Percentiles rank a stretch among this genome's conserved stretches.
phyloP scores from a whole-genome alignment of 2,329 filamentous ascomycete genomes.

The Verticillium dahliae region DNA sequence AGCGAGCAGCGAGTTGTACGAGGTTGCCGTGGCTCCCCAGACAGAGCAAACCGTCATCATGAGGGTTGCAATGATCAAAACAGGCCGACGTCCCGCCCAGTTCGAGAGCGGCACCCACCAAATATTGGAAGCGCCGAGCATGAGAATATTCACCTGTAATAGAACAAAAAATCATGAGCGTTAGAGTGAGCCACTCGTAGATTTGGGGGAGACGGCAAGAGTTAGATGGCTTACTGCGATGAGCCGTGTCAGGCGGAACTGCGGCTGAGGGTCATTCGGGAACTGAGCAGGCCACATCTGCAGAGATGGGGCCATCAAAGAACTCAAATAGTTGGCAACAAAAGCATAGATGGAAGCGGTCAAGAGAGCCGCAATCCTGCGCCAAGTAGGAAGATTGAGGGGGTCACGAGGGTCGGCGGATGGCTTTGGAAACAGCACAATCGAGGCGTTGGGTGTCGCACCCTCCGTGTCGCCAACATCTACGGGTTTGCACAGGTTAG shows the following conservation, averaged over 20 bases:
- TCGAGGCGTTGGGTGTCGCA: conserved; percentile 1
- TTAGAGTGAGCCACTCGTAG: too few species aligned
- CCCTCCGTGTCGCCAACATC: background rate
- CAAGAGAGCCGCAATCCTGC: conserved; percentile 20
- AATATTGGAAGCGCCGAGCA: conserved; percentile 26
- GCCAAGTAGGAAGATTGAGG: conserved; percentile 25
- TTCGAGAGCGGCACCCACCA: conserved; percentile 30
- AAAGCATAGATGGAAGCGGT: conserved; percentile 25
- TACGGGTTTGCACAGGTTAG: too few species aligned
- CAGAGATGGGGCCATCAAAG: conserved; percentile 24
- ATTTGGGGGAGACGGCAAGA: too few species aligned
- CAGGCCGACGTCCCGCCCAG: conserved; percentile 22
- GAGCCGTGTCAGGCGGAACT: conserved; percentile 19
- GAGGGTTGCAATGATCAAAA: conserved; percentile 21
- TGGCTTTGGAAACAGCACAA: conserved; percentile 16
- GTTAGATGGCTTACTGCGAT: conserved; percentile 18
- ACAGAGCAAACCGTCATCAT: conserved; percentile 17
- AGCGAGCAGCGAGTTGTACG: conserved; percentile 17
- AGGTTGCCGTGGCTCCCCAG: conserved; percentile 18
- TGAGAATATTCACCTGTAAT: conserved; percentile 22
- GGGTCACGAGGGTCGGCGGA: conserved; percentile 26
- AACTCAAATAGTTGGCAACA: conserved; percentile 22
- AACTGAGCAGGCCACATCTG: conserved; percentile 22
- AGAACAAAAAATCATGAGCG: too few species aligned
- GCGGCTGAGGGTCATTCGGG: conserved; percentile 15